Conservation (phyloP, 163 green algal species). For the Trebouxia gelatinosa region DNA sequence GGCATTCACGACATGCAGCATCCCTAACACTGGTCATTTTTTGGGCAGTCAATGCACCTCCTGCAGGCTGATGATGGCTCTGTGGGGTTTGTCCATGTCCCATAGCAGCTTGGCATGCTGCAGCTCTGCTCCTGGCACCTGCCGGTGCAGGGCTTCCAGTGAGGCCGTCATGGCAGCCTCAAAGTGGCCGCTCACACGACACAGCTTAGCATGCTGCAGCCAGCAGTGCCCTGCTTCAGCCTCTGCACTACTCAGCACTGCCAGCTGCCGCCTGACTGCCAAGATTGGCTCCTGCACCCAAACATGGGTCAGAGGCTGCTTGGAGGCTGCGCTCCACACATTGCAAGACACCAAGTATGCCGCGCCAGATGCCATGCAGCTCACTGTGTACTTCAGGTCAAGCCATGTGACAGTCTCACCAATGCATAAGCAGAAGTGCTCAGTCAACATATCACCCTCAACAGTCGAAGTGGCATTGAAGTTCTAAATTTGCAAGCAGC, state of each 20-base stretch:
- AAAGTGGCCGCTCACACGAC: slow-evolving; percentile 71
- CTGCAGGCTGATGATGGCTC: slow-evolving; percentile 78
- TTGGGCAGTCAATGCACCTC: slow-evolving; percentile 33
- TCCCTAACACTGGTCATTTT: not conserved
- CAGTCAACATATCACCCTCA: too few species aligned
- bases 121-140: slow-evolving; percentile 59
- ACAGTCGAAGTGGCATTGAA: too few species aligned
- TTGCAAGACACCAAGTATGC: too few species aligned
- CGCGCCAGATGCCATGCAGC: too few species aligned
- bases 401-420: not conserved
- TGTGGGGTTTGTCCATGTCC: slow-evolving; percentile 65
- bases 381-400: too few species aligned
- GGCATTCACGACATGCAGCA: not conserved
- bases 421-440: not conserved
- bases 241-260: slow-evolving; percentile 48
- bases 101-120: slow-evolving; percentile 88
- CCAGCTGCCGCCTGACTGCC: slow-evolving; percentile 72
- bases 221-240: slow-evolving; percentile 63
- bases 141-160: slow-evolving; percentile 67
- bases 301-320: too few species aligned
- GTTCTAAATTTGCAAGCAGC: too few species aligned
- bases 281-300: slow-evolving; percentile 81
- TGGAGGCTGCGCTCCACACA: too few species aligned
- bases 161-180: slow-evolving; percentile 77
- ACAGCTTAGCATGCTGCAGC: slow-evolving; percentile 77